Percentiles rank a stretch among this genome's conserved stretches.
Evolutionary conservation across 805 yeast species (phyloP).

Genomic region (Pichia exigua): DNA sequence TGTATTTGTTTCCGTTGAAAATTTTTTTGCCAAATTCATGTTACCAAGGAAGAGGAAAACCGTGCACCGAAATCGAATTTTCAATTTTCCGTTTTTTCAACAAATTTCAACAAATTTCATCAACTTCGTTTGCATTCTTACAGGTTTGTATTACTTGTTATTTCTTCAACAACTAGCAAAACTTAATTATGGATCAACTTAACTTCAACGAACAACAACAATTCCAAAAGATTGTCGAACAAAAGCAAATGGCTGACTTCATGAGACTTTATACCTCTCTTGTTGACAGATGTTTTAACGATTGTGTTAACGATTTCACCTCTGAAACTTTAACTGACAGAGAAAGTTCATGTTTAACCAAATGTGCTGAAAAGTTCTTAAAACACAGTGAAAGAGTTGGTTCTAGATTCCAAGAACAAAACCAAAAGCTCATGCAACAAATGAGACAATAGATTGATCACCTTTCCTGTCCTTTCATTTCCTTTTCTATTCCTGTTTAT

Average conservation of each 20-base stretch:
- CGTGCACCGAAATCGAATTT: neutral
- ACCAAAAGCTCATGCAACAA: constrained; percentile 65
- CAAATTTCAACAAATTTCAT: neutral
- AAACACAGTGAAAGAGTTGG: constrained; percentile 98
- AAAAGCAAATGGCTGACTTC: constrained; percentile 97
- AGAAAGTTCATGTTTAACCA: constrained; percentile 79
- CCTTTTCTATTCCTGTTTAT: neutral
- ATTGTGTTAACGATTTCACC: constrained; percentile 98
- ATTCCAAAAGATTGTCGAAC: constrained; percentile 90
- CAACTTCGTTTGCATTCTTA: neutral
- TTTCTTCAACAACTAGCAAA: neutral
- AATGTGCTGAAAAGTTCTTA: constrained; percentile 95
- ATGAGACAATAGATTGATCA: constrained; percentile 21
- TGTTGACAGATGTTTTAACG: constrained; percentile 94
- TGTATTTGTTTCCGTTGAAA: neutral
- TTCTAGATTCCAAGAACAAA: constrained; percentile 97
- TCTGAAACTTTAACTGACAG: constrained; percentile 77
- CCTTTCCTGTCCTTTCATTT: neutral
- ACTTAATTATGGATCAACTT: constrained; percentile 73
- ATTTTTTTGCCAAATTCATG: neutral
- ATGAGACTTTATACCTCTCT: constrained; percentile 93
- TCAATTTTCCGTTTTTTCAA: neutral
- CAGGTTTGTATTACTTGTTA: neutral
- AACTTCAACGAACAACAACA: constrained; percentile 95
- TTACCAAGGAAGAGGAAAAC: neutral